These are phyloP conservation scores for Coemansia sp. DNA, from an alignment of 371 early-diverging fungal species.

Conservation along the genomic window DNA sequence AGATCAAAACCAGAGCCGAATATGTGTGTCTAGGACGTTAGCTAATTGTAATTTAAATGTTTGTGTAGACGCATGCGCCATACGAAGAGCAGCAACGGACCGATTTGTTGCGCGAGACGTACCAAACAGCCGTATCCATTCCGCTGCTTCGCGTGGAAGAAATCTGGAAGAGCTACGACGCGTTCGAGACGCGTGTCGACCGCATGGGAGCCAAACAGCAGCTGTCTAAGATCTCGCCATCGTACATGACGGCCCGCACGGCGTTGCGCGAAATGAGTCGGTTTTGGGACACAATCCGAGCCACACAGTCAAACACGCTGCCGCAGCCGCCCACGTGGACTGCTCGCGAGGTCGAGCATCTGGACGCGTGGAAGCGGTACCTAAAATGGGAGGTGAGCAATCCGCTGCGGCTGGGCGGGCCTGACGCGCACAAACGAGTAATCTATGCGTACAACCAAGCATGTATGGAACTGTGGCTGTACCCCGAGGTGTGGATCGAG, in stretches of 20 bases:
- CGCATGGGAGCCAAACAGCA: slow-evolving; percentile 89
- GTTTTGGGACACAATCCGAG: slow-evolving; percentile 72
- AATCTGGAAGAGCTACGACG: slow-evolving; percentile 95
- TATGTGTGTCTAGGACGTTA: too few species aligned
- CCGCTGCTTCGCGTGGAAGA: slow-evolving; percentile 84
- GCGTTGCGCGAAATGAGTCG: slow-evolving; percentile 77
- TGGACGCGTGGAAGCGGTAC: slow-evolving; percentile 80
- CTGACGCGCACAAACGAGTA: slow-evolving; percentile 64
- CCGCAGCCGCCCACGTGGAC: slow-evolving; percentile 85
- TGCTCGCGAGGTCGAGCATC: slow-evolving; percentile 66
- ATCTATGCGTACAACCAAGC: slow-evolving; percentile 86
- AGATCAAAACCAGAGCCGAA: neutral
- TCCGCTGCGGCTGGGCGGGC: slow-evolving; percentile 78
- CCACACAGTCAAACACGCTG: slow-evolving; percentile 53
- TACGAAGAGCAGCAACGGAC: slow-evolving; percentile 91
- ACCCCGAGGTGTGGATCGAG: slow-evolving; percentile 85
- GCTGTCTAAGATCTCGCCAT: slow-evolving; percentile 76
- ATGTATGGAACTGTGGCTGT: slow-evolving; percentile 75
- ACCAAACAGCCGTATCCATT: slow-evolving; percentile 81
- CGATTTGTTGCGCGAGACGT: slow-evolving; percentile 83
- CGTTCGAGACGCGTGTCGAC: slow-evolving; percentile 86
- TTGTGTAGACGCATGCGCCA: slow-evolving; percentile 24
- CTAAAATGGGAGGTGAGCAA: slow-evolving; percentile 91
- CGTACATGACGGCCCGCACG: slow-evolving; percentile 91
- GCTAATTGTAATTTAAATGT: neutral